Evolutionary conservation across 1,284 basidiomycete genomes (phyloP).

Genomic region (Moniliophthora roreri): DNA sequence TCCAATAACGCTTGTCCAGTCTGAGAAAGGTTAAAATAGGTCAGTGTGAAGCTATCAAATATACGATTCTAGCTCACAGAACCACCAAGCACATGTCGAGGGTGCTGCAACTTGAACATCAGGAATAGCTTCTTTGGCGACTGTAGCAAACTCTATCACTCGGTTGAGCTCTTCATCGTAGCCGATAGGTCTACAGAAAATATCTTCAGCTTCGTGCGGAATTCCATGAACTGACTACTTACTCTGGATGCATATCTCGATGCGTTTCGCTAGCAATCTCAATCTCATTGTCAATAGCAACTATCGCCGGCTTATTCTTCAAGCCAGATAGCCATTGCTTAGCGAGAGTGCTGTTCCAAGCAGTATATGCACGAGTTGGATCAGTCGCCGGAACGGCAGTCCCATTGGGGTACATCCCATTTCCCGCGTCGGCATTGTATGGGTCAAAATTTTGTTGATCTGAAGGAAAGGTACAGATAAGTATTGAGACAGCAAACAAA

Average conservation of each 20-base stretch:
- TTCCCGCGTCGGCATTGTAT: conserved; percentile 45
- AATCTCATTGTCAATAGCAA: conserved; percentile 52
- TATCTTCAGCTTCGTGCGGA: too few relatives aligned
- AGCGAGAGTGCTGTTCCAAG: conserved; percentile 44
- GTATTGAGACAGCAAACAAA: neutral
- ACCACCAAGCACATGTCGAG: conserved; percentile 54
- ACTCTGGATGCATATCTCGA: conserved; percentile 51
- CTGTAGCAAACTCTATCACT: conserved; percentile 38
- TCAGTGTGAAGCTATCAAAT: neutral
- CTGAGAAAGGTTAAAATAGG: conserved; percentile 21
- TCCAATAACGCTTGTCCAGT: conserved; percentile 49
- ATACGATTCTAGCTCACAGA: conserved; percentile 33
- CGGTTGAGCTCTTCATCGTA: conserved; percentile 50
- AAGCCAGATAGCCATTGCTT: conserved; percentile 42
- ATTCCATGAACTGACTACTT: conserved; percentile 12
- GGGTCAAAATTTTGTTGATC: conserved; percentile 44
- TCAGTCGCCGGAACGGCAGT: conserved; percentile 36
- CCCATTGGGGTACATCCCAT: conserved; percentile 44
- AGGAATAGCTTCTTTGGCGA: conserved; percentile 43
- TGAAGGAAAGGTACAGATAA: conserved; percentile 16
- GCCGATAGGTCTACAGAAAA: conserved; percentile 32
- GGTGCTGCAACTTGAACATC: conserved; percentile 43
- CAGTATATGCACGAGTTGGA: conserved; percentile 36
- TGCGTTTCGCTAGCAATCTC: conserved; percentile 52
- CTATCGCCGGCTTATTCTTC: conserved; percentile 42